Base-by-base conservation (phyloP, 2,329 filamentous ascomycete species). In the Scedosporium boydii region DNA sequence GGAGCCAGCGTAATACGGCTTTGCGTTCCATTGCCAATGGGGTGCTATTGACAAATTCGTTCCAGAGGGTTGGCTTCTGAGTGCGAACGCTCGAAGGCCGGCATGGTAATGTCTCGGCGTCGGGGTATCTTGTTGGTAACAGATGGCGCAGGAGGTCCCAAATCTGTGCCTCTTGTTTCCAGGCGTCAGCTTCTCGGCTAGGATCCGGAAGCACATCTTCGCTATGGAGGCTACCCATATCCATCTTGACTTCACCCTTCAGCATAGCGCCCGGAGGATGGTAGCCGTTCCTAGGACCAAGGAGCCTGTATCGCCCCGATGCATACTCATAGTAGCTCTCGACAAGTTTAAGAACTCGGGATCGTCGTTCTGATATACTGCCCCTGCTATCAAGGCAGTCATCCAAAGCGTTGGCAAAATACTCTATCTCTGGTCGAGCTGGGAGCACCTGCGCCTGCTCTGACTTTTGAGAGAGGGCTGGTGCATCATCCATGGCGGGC, bases 71-170 rank as follows among this genome's bases (percentile, higher is more conserved):
- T 26, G 62, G 63, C 26, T 59, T 61, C 14, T 62, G 56, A 16
- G 61, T 57, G 5, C 66, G 23, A 68, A 56, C 57, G 14, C 27
- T 34, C 10, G 53, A 23, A 34, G 61, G n/a, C n/a, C 59, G 59
- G 46, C 48, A 59, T 6, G 51, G 10, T 7, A 53, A 18, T 12
- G 18, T 48, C 21, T 64, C 59, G 21, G 34, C 6, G 64, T 70
- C 65, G 42, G 80, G 77, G 70, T 91, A 87, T 68, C 90, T 83
- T 66, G 91, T 74, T 10, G 88, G 86, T 60, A 96, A 81, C 64
- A 96, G 79, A 46, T 90, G 83, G 58, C 86, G 83, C 63, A 98
- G 77, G 29, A 98, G 80, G 70, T 96, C 87, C 95, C 95, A 99
- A 0, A 92, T 95, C 69, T 96, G 91, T 48, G 87, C 85, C 74